Evolutionary conservation across 495 filamentous ascomycete species (phyloP).

Genomic region (Hyaloscypha finlandica): DNA sequence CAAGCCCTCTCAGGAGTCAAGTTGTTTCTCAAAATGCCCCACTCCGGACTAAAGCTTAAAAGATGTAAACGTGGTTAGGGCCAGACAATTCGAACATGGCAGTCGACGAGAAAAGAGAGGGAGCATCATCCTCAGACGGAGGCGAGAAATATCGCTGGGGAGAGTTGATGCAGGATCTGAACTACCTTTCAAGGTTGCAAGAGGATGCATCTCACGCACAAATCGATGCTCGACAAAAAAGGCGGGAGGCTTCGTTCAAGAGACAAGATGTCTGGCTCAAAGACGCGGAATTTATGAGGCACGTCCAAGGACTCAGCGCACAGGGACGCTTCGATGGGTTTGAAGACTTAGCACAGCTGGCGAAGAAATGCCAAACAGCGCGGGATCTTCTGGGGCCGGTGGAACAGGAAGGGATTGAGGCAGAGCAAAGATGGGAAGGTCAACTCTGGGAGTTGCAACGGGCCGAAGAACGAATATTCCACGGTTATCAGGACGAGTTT

Average conservation of each 20-base stretch:
- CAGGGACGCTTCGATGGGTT: constrained; percentile 5
- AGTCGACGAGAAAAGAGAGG: not conserved
- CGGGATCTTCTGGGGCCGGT: constrained; percentile 23
- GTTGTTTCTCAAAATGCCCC: not conserved
- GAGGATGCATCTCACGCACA: constrained; percentile 8
- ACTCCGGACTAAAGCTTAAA: not conserved
- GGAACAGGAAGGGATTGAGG: constrained; percentile 27
- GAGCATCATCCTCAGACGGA: not conserved
- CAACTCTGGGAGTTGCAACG: constrained; percentile 16
- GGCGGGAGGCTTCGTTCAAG: constrained; percentile 15
- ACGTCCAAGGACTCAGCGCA: constrained; percentile 12
- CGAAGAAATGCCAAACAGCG: constrained; percentile 14
- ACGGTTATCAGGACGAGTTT: constrained; percentile 7
- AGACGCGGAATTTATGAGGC: constrained; percentile 20
- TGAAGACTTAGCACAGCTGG: constrained; percentile 5
- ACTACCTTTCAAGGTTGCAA: constrained; percentile 7
- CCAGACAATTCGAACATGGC: not conserved
- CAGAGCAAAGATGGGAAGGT: constrained; percentile 25
- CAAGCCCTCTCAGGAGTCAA: not conserved
- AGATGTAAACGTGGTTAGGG: not conserved
- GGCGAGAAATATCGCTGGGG: constrained; percentile 2
- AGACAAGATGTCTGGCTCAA: constrained; percentile 14
- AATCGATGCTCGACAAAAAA: constrained; percentile 21
- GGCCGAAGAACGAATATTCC: constrained; percentile 9
- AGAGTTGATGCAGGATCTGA: constrained; percentile 13